Evolutionary conservation across 2,329 filamentous ascomycete species (phyloP).

Genomic region (Escovopsis sp.): DNA sequence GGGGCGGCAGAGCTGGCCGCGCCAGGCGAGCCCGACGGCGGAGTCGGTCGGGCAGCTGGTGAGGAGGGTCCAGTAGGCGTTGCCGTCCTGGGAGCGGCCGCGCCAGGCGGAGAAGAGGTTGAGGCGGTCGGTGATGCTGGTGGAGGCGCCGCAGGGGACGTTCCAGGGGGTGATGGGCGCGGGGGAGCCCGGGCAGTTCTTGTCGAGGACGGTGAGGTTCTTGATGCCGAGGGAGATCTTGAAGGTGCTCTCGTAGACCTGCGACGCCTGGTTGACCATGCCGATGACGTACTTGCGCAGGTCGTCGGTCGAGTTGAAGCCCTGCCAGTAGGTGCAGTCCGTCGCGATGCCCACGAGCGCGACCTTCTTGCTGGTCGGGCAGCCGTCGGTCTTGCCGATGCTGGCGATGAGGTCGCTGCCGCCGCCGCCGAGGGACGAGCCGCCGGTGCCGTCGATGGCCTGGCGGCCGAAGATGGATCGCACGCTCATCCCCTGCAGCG

Average conservation of each 20-base stretch:
- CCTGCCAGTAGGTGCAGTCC: constrained; percentile 72
- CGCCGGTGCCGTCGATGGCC: constrained; percentile 51
- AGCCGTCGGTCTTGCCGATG: constrained; percentile 73
- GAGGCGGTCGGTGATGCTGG: constrained; percentile 59
- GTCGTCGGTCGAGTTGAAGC: constrained; percentile 48
- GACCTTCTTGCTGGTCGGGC: constrained; percentile 78
- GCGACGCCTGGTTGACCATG: constrained; percentile 74
- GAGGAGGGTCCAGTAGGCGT: constrained; percentile 87
- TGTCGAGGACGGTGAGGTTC: constrained; percentile 65
- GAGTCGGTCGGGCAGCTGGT: constrained; percentile 67
- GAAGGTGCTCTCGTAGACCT: constrained; percentile 78
- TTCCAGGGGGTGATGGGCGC: constrained; percentile 69
- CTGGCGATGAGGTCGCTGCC: constrained; percentile 56
- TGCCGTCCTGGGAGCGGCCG: constrained; percentile 57
- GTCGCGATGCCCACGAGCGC: constrained; percentile 84
- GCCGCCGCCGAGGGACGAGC: constrained; percentile 55
- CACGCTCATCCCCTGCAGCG: constrained; percentile 44
- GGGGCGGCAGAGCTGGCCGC: constrained; percentile 65
- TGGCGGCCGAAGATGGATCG: constrained; percentile 58
- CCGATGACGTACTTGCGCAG: constrained; percentile 62
- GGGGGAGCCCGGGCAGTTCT: constrained; percentile 56
- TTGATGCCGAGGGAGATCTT: constrained; percentile 86
- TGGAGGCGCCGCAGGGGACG: constrained; percentile 46
- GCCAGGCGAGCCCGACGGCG: constrained; percentile 85
- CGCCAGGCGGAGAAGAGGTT: constrained; percentile 85